Conservation (phyloP, 495 filamentous ascomycete genomes). For the Evernia prunastri region DNA sequence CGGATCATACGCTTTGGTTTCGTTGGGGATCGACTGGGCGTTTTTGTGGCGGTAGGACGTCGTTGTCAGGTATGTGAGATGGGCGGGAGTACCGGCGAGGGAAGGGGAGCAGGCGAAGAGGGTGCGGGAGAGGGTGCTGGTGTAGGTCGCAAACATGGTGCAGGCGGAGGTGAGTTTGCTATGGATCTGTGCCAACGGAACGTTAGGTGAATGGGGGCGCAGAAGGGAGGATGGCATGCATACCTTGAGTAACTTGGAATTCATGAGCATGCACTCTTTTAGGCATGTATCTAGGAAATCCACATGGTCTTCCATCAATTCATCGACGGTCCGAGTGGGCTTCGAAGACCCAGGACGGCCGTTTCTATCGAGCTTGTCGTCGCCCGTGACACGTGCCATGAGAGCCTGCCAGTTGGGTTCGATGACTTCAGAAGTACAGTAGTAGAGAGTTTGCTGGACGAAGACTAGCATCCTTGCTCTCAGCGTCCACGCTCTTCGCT, state of each 20-base stretch:
- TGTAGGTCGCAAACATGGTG: conserved; percentile 85
- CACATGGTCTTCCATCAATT: conserved; percentile 98
- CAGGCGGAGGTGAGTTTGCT: conserved; percentile 91
- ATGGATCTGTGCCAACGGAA: conserved; percentile 60
- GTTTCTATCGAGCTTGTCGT: conserved; percentile 48
- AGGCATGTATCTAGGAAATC: conserved; percentile 96
- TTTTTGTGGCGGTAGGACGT: conserved; percentile 26
- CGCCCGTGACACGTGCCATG: conserved; percentile 72
- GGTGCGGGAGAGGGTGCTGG: conserved; percentile 67
- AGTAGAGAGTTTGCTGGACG: conserved; percentile 92
- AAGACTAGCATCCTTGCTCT: conserved; percentile 93
- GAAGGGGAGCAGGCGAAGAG: conserved; percentile 73
- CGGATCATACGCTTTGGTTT: conserved; percentile 26
- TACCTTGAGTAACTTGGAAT: conserved; percentile 86
- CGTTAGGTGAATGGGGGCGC: background rate
- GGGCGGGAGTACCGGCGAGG: conserved; percentile 43
- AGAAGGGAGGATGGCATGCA: conserved; percentile 32
- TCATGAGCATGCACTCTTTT: conserved; percentile 98
- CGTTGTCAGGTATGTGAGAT: conserved; percentile 20
- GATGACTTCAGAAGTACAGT: conserved; percentile 93
- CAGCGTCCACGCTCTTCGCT: conserved; percentile 84
- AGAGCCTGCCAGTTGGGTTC: conserved; percentile 94
- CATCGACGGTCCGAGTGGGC: conserved; percentile 81
- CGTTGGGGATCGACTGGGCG: conserved; percentile 31
- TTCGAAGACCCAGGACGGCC: conserved; percentile 28